Conservation (phyloP, 257 asterid species). For the Capsicum pubescens region DNA sequence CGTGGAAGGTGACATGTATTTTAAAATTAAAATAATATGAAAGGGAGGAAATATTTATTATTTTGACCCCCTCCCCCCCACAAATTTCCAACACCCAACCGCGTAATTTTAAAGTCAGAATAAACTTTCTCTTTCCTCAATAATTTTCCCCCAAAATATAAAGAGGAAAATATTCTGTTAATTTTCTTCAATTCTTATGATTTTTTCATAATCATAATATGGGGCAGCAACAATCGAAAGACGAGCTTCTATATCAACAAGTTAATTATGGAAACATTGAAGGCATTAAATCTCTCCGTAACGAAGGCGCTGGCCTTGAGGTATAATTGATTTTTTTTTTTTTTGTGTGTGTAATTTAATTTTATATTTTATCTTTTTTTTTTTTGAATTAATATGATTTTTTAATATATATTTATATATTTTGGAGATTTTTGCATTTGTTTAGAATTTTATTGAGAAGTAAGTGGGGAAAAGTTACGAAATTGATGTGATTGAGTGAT, state of each 20-base stretch:
- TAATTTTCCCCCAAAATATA: background rate
- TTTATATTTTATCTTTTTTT: background rate
- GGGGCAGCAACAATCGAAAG: constrained; percentile 93
- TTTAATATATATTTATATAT: background rate
- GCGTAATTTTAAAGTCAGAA: background rate
- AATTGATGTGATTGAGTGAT: constrained; percentile 16
- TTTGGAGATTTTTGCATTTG: background rate
- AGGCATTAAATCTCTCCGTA: constrained; percentile 81
- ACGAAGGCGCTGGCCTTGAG: constrained; percentile 96
- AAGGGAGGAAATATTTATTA: constrained; percentile 17
- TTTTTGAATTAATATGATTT: background rate
- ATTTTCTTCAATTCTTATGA: constrained; percentile 21
- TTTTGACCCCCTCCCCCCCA: constrained; percentile 17
- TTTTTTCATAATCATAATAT: constrained; percentile 31
- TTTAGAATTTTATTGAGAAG: background rate
- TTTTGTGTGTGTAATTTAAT: background rate
- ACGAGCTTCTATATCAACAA: constrained; percentile 74
- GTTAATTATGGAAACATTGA: constrained; percentile 73
- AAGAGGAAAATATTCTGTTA: background rate
- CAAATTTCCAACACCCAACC: constrained; percentile 1
- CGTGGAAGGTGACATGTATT: too few species aligned
- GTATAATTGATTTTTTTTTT: constrained; percentile 38
- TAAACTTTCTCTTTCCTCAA: background rate
- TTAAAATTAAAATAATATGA: too few species aligned
- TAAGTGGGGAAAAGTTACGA: background rate